These are phyloP conservation scores for Pyrenophora teres DNA, from an alignment of 2,329 filamentous ascomycete species.

Conservation along the genomic window DNA sequence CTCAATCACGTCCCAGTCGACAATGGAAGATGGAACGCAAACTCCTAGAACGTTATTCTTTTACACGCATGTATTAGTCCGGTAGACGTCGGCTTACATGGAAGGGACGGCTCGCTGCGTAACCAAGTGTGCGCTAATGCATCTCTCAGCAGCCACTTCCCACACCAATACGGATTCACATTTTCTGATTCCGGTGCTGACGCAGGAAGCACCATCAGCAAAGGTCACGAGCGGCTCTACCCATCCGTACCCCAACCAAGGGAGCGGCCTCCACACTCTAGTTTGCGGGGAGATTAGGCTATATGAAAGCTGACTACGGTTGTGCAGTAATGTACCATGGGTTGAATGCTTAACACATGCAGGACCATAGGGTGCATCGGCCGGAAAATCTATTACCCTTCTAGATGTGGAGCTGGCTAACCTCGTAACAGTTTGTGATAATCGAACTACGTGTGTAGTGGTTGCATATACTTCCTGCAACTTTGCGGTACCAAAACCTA, in stretches of 20 bases:
- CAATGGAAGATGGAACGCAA: not conserved
- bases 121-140: not conserved
- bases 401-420: not conserved
- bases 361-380: not conserved
- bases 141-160: not conserved
- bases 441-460: not conserved
- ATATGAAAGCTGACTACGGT: slow-evolving; percentile 4
- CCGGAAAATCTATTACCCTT: not conserved
- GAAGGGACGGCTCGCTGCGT: not conserved
- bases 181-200: not conserved
- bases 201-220: not conserved
- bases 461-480: not conserved
- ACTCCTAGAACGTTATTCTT: not conserved
- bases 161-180: not conserved
- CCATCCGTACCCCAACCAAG: too few species aligned
- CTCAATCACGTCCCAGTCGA: not conserved
- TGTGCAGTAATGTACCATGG: not conserved
- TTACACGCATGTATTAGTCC: not conserved
- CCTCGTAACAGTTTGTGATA: not conserved
- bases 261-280: not conserved
- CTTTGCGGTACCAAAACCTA: not conserved
- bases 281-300: slow-evolving; percentile 3
- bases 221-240: not conserved
- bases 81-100: not conserved
- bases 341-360: not conserved